Evolutionary conservation across 1,284 basidiomycete species (phyloP), one percentile per base, ranked within the genome.

Genomic region (Ganoderma leucocontextum): DNA sequence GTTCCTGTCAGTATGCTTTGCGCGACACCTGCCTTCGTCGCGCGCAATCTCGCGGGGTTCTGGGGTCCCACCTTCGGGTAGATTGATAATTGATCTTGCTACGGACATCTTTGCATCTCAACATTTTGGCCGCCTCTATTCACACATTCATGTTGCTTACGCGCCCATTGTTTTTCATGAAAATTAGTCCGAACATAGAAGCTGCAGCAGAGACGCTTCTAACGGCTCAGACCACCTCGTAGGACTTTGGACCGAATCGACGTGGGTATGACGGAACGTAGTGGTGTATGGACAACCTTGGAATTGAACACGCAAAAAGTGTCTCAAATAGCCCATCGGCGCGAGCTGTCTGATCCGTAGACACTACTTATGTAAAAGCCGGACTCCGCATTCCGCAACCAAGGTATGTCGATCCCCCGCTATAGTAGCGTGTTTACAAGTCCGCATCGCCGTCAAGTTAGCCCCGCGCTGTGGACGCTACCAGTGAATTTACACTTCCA

Each of bases 171-270:
- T 10, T 36, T 57, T 39, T 64, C 62, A 13, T 52, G 47, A 13
- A 52, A 38, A 66, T 73, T 73, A 93, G 94, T 77, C 83, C 90
- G 17, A 94, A 91, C 76, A 88, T 92, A 60, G 93, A 95, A 82
- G 86, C 83, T 49, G 94, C 95, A 7, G 93, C 95, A 33, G 94
- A 95, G 77, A 90, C 89, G n/a, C 82, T 96, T 60, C 80, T 93
- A 63, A 84, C 65, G 38, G 62, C 69, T 61, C 65, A 72, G 62
- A 52, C 60, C 47, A 25, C 71, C 38, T 66, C 71, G 62, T 72
- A 70, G 66, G 25, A 38, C 38, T 35, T 9, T 13, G 19, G 35
- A 22, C 9, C n/a, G 19, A 58, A 3, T 25, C 36, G 33, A 22
- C 38, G 53, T 38, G 60, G 41, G 12, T n/a, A 17, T 53, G n/a